Evolutionary conservation across 2,329 filamentous ascomycete genomes (phyloP).

Genomic region (Graphilbum fragrans): DNA sequence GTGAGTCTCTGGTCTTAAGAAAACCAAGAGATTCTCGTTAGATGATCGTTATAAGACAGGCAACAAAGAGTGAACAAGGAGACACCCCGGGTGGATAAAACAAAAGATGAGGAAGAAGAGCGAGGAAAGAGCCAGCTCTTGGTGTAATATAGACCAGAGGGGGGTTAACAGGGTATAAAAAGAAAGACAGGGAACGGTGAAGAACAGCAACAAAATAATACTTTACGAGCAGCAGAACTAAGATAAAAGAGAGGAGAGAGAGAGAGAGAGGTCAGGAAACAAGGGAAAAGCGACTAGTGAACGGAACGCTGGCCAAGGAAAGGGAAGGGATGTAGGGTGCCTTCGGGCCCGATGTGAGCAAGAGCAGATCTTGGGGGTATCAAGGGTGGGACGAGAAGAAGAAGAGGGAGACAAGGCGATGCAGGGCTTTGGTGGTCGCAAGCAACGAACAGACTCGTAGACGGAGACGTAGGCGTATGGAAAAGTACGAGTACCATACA

Average conservation of each 20-base stretch:
- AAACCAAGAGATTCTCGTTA: constrained; percentile 15
- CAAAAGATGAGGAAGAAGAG: neutral
- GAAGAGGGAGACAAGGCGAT: constrained; percentile 29
- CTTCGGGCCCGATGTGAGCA: neutral
- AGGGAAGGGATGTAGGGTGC: neutral
- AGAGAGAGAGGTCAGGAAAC: neutral
- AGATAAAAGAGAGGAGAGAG: constrained; percentile 22
- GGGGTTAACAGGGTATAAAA: constrained; percentile 18
- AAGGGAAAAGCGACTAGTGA: neutral
- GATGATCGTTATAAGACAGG: neutral
- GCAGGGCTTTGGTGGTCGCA: constrained; percentile 27
- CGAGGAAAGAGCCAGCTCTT: constrained; percentile 42
- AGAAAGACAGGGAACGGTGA: neutral
- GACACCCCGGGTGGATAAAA: constrained; percentile 1
- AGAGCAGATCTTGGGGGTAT: neutral
- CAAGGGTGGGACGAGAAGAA: constrained; percentile 29
- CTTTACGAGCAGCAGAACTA: neutral
- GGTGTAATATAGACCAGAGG: constrained; percentile 32
- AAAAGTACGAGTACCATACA: constrained; percentile 1
- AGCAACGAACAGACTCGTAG: constrained; percentile 20
- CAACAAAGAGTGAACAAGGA: constrained; percentile 1
- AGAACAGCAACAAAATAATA: neutral
- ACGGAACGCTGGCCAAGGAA: too few species aligned
- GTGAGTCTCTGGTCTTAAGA: constrained; percentile 27
- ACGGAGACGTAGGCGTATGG: constrained; percentile 33